Base-by-base conservation (phyloP, 306 rosid species). In the Hippophae rhamnoides region DNA sequence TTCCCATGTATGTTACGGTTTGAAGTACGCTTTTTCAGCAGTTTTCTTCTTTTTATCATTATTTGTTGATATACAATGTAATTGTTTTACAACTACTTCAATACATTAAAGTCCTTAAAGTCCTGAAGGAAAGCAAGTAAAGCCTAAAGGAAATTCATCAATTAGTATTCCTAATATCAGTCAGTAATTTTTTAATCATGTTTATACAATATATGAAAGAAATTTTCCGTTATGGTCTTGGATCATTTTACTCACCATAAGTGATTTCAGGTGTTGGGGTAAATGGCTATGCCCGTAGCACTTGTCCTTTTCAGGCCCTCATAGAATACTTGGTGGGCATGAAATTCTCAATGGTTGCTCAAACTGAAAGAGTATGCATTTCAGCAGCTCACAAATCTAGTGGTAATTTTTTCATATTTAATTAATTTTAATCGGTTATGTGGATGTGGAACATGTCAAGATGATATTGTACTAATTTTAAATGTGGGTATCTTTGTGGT, bases 301-400 rank as follows among this genome's bases (percentile, higher is more conserved):
- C 62, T 58, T 81, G 89, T 76, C 62, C 81, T 46, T 76, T 79
- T 68, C 95, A 83, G 65, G 75, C 71, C 64, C 87, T 92, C 62
- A 63, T 78, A 63, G 98, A 85, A 81, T 68, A 71, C 58, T 63
- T 84, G 71, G 64, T 80, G 78, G 96, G 85, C 59, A 78, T 92
- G 94, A 85, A 92, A 70, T 68, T 92, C 74, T 85, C 90, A 6
- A 38, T 76, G 43, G 62, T 70, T 62, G 3, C 57, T 79, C 82
- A 69, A 72, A 72, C 68, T 66, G 90, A 85, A 69, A 76, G 68
- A 66, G 50, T 70, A 41, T 76, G 83, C 72, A 63, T 85, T 63
- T 78, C 83, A 40, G 93, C 86, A 18, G 31, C 75, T 57, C 98
- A 92, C 59, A 78, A 78, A 68, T 76, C 96, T 67, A 88, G 93